Conservation (phyloP, 108 stramenopile genomes). For the Cyclotella choctawhatcheeana region DNA sequence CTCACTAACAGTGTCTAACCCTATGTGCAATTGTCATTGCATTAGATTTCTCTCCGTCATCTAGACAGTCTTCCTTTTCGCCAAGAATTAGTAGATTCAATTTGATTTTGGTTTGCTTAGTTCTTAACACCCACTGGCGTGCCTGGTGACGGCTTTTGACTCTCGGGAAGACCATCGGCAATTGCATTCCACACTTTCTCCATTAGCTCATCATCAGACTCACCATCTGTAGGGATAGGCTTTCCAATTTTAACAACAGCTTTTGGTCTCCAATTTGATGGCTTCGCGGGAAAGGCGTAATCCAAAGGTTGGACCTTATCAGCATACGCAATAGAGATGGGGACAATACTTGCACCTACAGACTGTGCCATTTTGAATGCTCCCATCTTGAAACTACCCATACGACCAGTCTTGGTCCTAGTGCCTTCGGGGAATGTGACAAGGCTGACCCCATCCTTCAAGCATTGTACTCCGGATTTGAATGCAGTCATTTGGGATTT, state of each 20-base stretch:
- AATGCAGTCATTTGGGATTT: conserved; percentile 50
- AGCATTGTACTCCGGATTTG: conserved; percentile 53
- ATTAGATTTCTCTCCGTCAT: no score
- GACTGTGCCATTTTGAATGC: conserved; percentile 68
- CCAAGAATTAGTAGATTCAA: no score
- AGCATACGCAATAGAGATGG: conserved; percentile 49
- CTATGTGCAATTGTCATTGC: no score
- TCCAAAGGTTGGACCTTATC: conserved; percentile 52
- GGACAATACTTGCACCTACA: conserved; percentile 48
- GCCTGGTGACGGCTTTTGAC: conserved; percentile 45
- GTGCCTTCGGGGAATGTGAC: conserved; percentile 67
- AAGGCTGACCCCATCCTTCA: conserved; percentile 54
- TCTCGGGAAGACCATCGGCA: conserved; percentile 50
- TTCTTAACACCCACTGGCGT: conserved; percentile 49
- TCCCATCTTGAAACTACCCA: conserved; percentile 67
- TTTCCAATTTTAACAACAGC: conserved; percentile 47
- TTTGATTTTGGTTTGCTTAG: not conserved
- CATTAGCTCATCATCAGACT: conserved; percentile 49
- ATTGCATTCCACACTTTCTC: conserved; percentile 58
- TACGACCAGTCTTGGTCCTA: conserved; percentile 50
- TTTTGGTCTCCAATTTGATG: conserved; percentile 25
- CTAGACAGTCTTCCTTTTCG: no score
- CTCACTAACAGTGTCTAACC: no score
- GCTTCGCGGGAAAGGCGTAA: conserved; percentile 53
- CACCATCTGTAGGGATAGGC: conserved; percentile 52